phyloP scores from a whole-genome alignment of 192 early-diverging fungal species.

The Coemansia sp. region DNA sequence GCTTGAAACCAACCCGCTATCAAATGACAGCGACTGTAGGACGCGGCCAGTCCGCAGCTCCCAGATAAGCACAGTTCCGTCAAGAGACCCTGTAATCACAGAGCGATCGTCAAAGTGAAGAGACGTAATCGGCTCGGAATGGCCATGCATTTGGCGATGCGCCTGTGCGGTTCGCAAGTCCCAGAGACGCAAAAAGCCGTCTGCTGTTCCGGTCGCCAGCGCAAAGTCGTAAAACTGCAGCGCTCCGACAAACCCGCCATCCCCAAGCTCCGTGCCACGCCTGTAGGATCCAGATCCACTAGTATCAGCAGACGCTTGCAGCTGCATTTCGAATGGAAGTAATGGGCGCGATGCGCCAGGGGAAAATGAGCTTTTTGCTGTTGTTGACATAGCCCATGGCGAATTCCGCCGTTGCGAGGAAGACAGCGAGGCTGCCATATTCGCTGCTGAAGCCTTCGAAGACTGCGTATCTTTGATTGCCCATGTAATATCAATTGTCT shows the following conservation, averaged over 20 bases:
- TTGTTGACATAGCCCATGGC: neutral
- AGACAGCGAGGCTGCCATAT: neutral
- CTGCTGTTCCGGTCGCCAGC: conserved; percentile 70
- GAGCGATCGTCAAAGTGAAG: conserved; percentile 69
- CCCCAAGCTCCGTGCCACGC: conserved; percentile 36
- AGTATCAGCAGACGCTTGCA: neutral
- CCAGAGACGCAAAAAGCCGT: conserved; percentile 77
- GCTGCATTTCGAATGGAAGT: conserved; percentile 7
- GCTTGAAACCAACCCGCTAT: conserved; percentile 46
- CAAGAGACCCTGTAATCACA: conserved; percentile 71
- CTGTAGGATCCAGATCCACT: neutral
- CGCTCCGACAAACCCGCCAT: conserved; percentile 64
- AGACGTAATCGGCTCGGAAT: conserved; percentile 61
- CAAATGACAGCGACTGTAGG: conserved; percentile 60
- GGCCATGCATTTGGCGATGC: conserved; percentile 70
- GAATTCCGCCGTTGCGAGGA: neutral
- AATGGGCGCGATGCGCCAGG: neutral
- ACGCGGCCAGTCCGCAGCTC: conserved; percentile 70
- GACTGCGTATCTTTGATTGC: conserved; percentile 41
- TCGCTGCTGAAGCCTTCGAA: neutral
- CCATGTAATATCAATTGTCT: conserved; percentile 72
- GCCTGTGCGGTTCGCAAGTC: conserved; percentile 73
- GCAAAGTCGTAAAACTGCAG: conserved; percentile 75
- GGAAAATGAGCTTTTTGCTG: neutral
- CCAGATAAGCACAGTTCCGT: conserved; percentile 70